phyloP scores from a whole-genome alignment of 139 green algal species.

The Zygnema circumcarinatum region DNA sequence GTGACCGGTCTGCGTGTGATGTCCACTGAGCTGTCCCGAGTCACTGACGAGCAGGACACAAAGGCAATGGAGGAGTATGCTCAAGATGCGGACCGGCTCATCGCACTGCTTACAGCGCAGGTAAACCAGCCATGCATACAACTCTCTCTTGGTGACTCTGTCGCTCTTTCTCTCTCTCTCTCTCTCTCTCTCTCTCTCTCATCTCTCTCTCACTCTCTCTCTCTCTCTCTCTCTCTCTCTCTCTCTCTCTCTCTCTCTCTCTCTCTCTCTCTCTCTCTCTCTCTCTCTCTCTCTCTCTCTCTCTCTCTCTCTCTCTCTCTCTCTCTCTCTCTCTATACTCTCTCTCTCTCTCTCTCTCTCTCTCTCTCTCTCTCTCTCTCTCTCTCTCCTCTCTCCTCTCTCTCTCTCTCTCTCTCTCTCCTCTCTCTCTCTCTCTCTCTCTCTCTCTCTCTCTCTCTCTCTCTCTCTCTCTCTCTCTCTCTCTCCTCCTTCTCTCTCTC shows the following conservation, averaged over 20 bases:
- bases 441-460: neutral
- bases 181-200: constrained; percentile 4
- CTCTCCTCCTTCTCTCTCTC: no score
- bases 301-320: no score
- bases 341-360: no score
- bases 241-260: no score
- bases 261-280: no score
- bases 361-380: no score
- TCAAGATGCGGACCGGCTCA: neutral
- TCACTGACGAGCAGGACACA: neutral
- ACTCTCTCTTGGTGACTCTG: neutral
- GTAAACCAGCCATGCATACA: neutral
- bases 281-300: no score
- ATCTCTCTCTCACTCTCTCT: neutral
- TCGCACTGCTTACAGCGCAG: neutral
- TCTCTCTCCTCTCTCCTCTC: no score
- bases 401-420: no score
- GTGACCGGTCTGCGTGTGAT: neutral
- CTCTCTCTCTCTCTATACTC: no score
- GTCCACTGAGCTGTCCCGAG: neutral
- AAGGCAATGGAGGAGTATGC: neutral
- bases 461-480: neutral
- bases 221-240: neutral
- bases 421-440: constrained; percentile 1
- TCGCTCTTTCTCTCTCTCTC: constrained; percentile 11